Conservation (phyloP, 306 rosid species). For the Pueraria montana region DNA sequence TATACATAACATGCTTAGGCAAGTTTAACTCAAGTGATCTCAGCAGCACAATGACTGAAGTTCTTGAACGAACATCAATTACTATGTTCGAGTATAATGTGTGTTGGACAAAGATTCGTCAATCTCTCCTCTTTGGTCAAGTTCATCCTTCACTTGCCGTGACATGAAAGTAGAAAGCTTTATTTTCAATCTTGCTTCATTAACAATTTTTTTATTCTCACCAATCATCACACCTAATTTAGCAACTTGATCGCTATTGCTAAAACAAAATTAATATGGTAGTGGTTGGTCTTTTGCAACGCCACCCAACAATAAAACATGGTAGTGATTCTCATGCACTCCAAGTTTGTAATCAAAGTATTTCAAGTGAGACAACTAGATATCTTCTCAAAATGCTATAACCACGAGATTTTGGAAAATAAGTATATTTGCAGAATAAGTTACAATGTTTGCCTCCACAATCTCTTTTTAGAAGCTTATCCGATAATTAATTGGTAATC, state of each 20-base stretch:
- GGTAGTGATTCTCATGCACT: background rate
- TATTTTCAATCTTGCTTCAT: background rate
- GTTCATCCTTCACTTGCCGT: conserved; percentile 9
- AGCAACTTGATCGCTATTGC: background rate
- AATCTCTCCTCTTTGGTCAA: background rate
- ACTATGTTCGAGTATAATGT: background rate
- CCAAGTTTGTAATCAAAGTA: background rate
- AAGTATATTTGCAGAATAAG: background rate
- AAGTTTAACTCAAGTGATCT: background rate
- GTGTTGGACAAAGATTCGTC: background rate
- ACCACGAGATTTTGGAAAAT: conserved; percentile 6
- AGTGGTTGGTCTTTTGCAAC: background rate
- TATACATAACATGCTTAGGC: background rate
- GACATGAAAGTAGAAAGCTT: conserved; percentile 1
- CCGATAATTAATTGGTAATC: background rate
- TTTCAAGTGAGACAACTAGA: background rate
- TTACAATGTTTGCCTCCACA: background rate
- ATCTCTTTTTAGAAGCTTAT: background rate
- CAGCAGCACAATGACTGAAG: background rate
- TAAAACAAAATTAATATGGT: background rate
- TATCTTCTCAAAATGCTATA: background rate
- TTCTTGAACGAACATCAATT: background rate
- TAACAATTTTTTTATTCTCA: conserved; percentile 8
- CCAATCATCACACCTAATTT: conserved; percentile 21
- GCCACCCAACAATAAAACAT: background rate